Base-by-base conservation (phyloP, 2,329 filamentous ascomycete species). In the Sporothrix phasma region DNA sequence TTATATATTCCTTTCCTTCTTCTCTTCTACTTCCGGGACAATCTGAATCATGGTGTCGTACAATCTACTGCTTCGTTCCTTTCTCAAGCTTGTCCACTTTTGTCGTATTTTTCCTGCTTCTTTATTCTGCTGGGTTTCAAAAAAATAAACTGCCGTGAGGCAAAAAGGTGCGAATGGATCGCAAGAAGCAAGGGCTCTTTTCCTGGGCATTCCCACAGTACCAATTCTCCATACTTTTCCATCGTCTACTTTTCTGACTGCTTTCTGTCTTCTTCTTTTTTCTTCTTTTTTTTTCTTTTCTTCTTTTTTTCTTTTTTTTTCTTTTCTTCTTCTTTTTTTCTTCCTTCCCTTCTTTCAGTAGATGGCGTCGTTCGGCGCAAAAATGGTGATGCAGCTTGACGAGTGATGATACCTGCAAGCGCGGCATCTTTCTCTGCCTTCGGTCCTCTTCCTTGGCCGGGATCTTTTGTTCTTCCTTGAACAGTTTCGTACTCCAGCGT, bases 111-210 rank as follows among this genome's bases (percentile, higher is more conserved):
- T 6, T 11, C 56, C 4, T 47, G 11, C n/a, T 43, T 22, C 10
- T 24, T 26, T 17, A 4, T 47, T 47, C 22, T 56, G 51, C 51
- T 39, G 51, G 51, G 51, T 56, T 56, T 24, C 34, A 11, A 47
- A 56, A 56, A 54, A 56, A 56, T 39, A 31, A 56, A 29, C 24
- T 39, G 51, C 51, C 51, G 51, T 56, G 51, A 56, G 51, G 51
- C 51, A 39, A 56, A 56, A 56, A n/a, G n/a, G 51, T 15, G 15
- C 34, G 51, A 39, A 56, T 37, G 31, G 31, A 39, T 37, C 37
- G 31, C 51, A 39, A 39, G 19, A 56, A 51, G 8, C 51, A 7
- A 39, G 24, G 6, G 19, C 31, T 24, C 37, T n/a, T 2, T n/a
- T 43, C 8, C 19, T 17, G 3, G 5, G 17, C 41, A 5, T 17